Evolutionary conservation across 2,329 filamentous ascomycete genomes (phyloP).

Genomic region (Ophiocordyceps polyrhachis-furcata): DNA sequence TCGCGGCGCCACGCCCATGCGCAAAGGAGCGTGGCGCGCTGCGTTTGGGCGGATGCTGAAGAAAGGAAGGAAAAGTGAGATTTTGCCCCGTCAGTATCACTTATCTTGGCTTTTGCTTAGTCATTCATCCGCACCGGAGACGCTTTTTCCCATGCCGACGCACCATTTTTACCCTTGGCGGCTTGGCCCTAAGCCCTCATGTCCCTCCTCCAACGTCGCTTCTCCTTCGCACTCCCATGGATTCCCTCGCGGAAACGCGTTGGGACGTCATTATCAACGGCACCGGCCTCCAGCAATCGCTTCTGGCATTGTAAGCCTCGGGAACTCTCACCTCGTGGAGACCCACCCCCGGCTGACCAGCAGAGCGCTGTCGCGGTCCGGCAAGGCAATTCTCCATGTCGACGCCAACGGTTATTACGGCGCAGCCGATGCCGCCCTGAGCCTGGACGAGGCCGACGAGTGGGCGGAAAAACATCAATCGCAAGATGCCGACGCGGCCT

Average conservation of each 20-base stretch:
- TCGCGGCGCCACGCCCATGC: slow-evolving; percentile 32
- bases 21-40: slow-evolving; percentile 11
- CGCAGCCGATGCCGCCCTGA: slow-evolving; percentile 68
- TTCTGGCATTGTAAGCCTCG: slow-evolving; percentile 54
- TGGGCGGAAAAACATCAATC: slow-evolving; percentile 38
- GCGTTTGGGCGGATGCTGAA: slow-evolving; percentile 12
- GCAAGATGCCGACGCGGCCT: slow-evolving; percentile 7
- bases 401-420: slow-evolving; percentile 83
- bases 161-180: no score
- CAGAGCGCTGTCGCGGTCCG: slow-evolving; percentile 83
- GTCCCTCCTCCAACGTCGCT: not conserved
- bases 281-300: slow-evolving; percentile 60
- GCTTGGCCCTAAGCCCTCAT: not conserved
- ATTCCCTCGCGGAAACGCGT: slow-evolving; percentile 51
- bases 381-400: slow-evolving; percentile 79
- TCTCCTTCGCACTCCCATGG: slow-evolving; percentile 35
- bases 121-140: not conserved
- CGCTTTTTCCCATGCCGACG: not conserved
- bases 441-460: slow-evolving; percentile 58
- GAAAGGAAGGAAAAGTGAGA: slow-evolving; percentile 12
- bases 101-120: not conserved
- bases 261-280: slow-evolving; percentile 71
- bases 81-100: slow-evolving; percentile 5
- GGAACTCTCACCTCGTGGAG: slow-evolving; percentile 10
- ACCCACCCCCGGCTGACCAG: slow-evolving; percentile 14